Conservation (phyloP, 495 filamentous ascomycete genomes). For the Talaromyces trachyspermus region DNA sequence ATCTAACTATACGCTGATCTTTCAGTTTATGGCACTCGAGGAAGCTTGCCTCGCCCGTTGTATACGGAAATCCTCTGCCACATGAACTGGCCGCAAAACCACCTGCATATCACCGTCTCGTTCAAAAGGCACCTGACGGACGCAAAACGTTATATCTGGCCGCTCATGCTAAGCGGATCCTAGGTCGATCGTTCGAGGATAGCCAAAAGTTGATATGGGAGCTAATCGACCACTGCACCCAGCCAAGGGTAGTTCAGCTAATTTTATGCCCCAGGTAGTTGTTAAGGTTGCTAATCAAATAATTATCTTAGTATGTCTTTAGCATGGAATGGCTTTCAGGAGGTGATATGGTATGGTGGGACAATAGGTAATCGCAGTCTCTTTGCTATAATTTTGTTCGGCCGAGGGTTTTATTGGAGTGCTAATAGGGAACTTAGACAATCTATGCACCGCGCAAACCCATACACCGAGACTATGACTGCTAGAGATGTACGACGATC, state of each 20-base stretch:
- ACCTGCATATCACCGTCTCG: conserved; percentile 16
- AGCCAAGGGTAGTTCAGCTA: conserved; percentile 12
- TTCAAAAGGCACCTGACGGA: conserved; percentile 16
- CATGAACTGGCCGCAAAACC: conserved; percentile 18
- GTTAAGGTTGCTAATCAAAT: background rate
- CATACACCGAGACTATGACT: conserved; percentile 16
- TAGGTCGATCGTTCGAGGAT: conserved; percentile 11
- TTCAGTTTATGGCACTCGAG: conserved; percentile 17
- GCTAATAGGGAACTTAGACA: conserved; percentile 16
- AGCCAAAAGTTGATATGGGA: conserved; percentile 19
- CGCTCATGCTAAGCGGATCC: conserved; percentile 14
- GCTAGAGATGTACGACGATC: conserved; percentile 18
- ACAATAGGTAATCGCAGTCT: conserved; percentile 11
- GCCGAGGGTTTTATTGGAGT: conserved; percentile 5
- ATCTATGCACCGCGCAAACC: conserved; percentile 21
- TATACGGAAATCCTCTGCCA: conserved; percentile 16
- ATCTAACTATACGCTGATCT: background rate
- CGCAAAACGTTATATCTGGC: conserved; percentile 18
- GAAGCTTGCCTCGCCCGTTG: conserved; percentile 14
- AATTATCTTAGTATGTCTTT: conserved; percentile 13
- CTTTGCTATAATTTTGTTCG: background rate
- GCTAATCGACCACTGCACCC: conserved; percentile 17
- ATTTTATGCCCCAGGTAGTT: background rate
- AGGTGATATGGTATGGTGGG: conserved; percentile 21
- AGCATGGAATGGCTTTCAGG: conserved; percentile 17